Percentiles rank a stretch among this genome's conserved stretches.
Evolutionary conservation across 2,329 filamentous ascomycete species (phyloP).

Genomic region (Exophiala sideris): DNA sequence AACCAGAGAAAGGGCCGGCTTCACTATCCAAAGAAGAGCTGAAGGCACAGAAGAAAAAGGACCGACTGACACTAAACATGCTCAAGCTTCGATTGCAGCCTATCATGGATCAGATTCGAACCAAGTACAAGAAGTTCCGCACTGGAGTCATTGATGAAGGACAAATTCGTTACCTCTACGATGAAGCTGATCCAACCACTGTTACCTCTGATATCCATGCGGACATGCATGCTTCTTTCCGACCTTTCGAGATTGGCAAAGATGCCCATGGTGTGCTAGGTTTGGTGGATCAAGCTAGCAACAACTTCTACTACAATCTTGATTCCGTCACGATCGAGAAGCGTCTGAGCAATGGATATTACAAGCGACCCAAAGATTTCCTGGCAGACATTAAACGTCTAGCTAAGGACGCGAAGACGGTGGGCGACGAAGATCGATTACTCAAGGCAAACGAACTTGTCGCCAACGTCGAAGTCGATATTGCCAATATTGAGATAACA

Average conservation of each 20-base stretch:
- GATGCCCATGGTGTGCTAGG: conserved; percentile 77
- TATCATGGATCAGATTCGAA: conserved; percentile 95
- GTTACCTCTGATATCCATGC: conserved; percentile 59
- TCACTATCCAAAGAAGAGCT: conserved; percentile 73
- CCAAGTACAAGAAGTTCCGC: conserved; percentile 83
- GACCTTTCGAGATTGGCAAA: conserved; percentile 75
- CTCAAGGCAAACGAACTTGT: conserved; percentile 88
- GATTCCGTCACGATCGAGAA: conserved; percentile 92
- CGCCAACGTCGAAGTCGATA: conserved; percentile 91
- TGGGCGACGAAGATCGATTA: conserved; percentile 77
- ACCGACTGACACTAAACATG: conserved; percentile 78
- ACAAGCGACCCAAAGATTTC: conserved; percentile 86
- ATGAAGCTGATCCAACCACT: conserved; percentile 71
- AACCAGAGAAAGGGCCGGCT: conserved; percentile 60
- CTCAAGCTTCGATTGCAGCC: conserved; percentile 87
- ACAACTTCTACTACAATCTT: conserved; percentile 92
- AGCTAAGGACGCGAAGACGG: conserved; percentile 76
- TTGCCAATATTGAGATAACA: conserved; percentile 67
- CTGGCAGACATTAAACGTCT: conserved; percentile 80
- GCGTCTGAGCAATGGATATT: conserved; percentile 93
- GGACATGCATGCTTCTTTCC: conserved; percentile 55
- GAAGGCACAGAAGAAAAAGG: conserved; percentile 74
- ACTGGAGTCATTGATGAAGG: conserved; percentile 71
- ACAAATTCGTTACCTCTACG: conserved; percentile 76
- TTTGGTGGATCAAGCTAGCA: conserved; percentile 68